A percentile compares a stretch with the other conserved stretches of the same genome.
phyloP scores from a whole-genome alignment of 768 basidiomycete genomes.

The Macrocybe gigantea region DNA sequence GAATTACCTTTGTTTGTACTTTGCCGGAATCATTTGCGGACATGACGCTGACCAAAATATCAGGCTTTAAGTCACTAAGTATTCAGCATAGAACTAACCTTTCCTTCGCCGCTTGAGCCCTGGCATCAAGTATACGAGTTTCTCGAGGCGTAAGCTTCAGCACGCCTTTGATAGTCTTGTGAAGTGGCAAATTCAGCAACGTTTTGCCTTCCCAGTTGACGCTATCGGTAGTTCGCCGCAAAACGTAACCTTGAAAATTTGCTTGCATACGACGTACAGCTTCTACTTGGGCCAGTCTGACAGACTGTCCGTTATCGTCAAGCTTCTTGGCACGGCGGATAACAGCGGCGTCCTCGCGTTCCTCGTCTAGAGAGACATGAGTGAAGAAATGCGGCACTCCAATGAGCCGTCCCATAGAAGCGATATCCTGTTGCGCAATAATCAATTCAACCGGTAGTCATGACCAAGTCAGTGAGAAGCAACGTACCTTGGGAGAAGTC shows the following conservation, averaged over 20 bases:
- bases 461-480: background rate
- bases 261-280: background rate
- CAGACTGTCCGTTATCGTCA: background rate
- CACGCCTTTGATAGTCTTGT: background rate
- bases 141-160: background rate
- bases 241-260: background rate
- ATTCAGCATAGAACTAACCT: no score
- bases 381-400: slow-evolving; percentile 20
- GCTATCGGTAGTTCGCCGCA: background rate
- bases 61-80: no score
- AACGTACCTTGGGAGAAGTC: slow-evolving; percentile 18
- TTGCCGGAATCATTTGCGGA: background rate
- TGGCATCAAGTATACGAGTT: background rate
- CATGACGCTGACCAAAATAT: background rate
- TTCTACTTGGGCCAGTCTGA: background rate
- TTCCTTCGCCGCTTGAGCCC: no score
- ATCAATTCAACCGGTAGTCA: background rate
- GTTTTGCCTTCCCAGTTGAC: background rate
- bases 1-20: background rate
- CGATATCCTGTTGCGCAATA: slow-evolving; percentile 20
- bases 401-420: slow-evolving; percentile 18
- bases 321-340: slow-evolving; percentile 6
- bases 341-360: slow-evolving; percentile 11
- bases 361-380: slow-evolving; percentile 10
- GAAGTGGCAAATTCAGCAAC: background rate